Conservation (phyloP, 2,329 filamentous ascomycete genomes). For the Thielaviopsis populi region DNA sequence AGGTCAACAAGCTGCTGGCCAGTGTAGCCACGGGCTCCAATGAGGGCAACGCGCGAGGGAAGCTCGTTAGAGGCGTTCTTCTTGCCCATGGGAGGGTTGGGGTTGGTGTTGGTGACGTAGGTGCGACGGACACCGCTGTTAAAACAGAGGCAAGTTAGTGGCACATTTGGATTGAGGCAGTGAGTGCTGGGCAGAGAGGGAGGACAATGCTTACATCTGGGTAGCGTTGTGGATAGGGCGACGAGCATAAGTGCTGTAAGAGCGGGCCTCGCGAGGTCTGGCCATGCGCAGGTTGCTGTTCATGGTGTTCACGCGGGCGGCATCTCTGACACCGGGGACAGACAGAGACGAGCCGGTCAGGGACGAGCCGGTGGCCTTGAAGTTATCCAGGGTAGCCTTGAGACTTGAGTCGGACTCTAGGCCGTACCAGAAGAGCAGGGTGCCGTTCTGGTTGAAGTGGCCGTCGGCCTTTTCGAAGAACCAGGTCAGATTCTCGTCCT, state of each 20-base stretch:
- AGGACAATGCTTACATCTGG: slow-evolving; percentile 10
- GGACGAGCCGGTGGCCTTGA: slow-evolving; percentile 63
- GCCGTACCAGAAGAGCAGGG: slow-evolving; percentile 94
- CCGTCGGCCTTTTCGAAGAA: slow-evolving; percentile 96
- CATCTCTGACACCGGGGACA: slow-evolving; percentile 67
- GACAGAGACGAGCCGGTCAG: slow-evolving; percentile 86
- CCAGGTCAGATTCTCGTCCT: slow-evolving; percentile 95
- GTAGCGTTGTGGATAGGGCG: slow-evolving; percentile 16
- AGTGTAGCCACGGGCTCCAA: slow-evolving; percentile 86
- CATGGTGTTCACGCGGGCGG: slow-evolving; percentile 41
- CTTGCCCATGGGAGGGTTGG: slow-evolving; percentile 76
- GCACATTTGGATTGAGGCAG: not conserved
- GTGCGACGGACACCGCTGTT: slow-evolving; percentile 19
- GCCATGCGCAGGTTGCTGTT: slow-evolving; percentile 7
- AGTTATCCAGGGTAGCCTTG: slow-evolving; percentile 69
- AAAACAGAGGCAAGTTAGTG: not conserved
- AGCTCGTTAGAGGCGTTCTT: slow-evolving; percentile 74
- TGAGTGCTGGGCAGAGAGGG: not conserved
- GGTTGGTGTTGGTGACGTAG: slow-evolving; percentile 51
- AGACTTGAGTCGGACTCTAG: slow-evolving; percentile 71
- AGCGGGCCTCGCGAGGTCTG: slow-evolving; percentile 26
- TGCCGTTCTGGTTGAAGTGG: slow-evolving; percentile 69
- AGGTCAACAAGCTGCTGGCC: slow-evolving; percentile 81
- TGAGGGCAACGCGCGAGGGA: slow-evolving; percentile 68
- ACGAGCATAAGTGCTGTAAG: slow-evolving; percentile 48